phyloP scores from a whole-genome alignment of 345 rosid genomes.

The Salix brachista region DNA sequence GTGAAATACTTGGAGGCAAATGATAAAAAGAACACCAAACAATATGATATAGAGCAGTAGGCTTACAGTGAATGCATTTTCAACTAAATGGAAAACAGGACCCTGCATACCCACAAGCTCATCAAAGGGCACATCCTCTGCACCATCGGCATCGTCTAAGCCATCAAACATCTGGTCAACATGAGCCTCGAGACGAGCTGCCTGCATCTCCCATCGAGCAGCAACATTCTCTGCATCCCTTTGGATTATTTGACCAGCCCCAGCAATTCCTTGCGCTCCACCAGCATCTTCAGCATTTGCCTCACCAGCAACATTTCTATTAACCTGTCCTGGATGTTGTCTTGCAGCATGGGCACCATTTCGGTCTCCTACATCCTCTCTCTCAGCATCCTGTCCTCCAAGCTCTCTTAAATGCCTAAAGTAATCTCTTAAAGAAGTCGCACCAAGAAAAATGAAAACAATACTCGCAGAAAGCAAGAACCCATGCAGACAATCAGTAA shows the following conservation, averaged over 20 bases:
- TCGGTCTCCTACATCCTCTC: conserved; percentile 90
- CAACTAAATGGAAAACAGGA: conserved; percentile 98
- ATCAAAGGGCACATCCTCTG: conserved; percentile 99
- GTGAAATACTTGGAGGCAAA: background rate
- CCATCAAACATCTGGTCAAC: conserved; percentile 99
- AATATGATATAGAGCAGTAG: background rate
- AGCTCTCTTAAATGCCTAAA: conserved; percentile 90
- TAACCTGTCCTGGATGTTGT: conserved; percentile 63
- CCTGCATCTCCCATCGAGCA: conserved; percentile 98
- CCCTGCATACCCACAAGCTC: conserved; percentile 99
- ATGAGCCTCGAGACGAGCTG: conserved; percentile 98
- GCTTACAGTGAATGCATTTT: conserved; percentile 98
- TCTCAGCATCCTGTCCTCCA: conserved; percentile 91
- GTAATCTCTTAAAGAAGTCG: conserved; percentile 92
- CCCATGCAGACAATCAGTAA: conserved; percentile 97
- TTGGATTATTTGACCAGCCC: conserved; percentile 64
- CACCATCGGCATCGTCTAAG: conserved; percentile 97
- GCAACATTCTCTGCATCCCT: conserved; percentile 97
- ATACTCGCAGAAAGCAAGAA: conserved; percentile 97
- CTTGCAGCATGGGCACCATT: conserved; percentile 88
- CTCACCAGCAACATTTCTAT: conserved; percentile 76
- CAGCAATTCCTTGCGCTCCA: conserved; percentile 75
- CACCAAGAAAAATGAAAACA: conserved; percentile 93
- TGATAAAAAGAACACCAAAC: conserved; percentile 4
- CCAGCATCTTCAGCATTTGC: conserved; percentile 78